Conservation (phyloP, 139 green algal species). For the Picochlorum sp. region DNA sequence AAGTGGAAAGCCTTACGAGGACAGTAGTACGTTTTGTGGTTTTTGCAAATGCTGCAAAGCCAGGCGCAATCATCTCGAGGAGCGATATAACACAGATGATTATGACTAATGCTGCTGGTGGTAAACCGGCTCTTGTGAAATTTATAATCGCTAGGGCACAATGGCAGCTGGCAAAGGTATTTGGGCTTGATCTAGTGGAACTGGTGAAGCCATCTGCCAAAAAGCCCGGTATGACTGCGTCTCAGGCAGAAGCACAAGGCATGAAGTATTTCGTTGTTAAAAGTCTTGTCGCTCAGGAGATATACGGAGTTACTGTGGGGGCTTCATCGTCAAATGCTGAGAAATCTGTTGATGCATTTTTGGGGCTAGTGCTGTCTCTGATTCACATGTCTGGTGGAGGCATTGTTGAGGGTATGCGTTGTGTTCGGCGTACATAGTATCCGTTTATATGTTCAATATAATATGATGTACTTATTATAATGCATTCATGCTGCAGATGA, state of each 20-base stretch:
- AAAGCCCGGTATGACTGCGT: not conserved
- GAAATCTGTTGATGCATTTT: conserved; percentile 1
- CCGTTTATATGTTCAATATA: not conserved
- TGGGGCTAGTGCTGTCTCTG: conserved; percentile 14
- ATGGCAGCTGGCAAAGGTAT: not conserved
- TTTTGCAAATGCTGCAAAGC: conserved; percentile 13
- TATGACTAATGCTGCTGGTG: not conserved
- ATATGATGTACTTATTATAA: not conserved
- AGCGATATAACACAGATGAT: conserved; percentile 11
- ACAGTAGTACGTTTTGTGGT: conserved; percentile 16
- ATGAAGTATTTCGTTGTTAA: conserved; percentile 20
- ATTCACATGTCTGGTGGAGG: conserved; percentile 14
- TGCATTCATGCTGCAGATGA: conserved; percentile 7
- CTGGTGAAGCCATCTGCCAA: conserved; percentile 3
- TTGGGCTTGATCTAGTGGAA: conserved; percentile 16
- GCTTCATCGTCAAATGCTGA: not conserved
- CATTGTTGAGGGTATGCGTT: conserved; percentile 3
- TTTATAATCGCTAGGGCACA: conserved; percentile 15
- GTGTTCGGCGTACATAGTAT: too few relatives aligned
- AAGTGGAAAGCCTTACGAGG: not conserved
- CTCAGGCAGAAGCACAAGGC: conserved; percentile 1
- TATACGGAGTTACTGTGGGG: not conserved
- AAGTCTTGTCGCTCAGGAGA: conserved; percentile 4
- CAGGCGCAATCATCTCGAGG: conserved; percentile 1
- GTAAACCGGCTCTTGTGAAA: not conserved